Percentiles rank a stretch among this genome's conserved stretches.
These are phyloP conservation scores for Mycena rebaudengoi DNA, from an alignment of 768 basidiomycete species.

Conservation along the genomic window DNA sequence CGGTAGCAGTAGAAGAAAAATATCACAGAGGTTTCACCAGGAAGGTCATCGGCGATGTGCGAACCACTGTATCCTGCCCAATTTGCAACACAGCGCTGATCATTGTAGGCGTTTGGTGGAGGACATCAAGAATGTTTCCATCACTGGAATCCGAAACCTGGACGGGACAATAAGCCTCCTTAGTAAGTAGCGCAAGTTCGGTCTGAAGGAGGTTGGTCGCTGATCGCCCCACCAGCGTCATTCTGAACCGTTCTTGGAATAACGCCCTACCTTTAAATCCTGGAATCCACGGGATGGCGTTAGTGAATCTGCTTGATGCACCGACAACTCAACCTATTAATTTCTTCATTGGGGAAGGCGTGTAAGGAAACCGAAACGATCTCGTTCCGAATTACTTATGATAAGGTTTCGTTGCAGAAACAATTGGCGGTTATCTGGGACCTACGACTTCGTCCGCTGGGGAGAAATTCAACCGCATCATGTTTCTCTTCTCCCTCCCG, in stretches of 20 bases:
- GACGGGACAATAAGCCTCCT: neutral
- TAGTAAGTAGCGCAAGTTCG: constrained; percentile 6
- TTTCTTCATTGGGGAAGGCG: constrained; percentile 22
- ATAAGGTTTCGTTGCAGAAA: constrained; percentile 9
- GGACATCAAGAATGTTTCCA: neutral
- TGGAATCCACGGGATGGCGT: constrained; percentile 28
- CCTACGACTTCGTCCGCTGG: no score
- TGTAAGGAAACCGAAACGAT: constrained; percentile 1
- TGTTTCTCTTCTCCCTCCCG: no score
- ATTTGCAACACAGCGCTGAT: neutral
- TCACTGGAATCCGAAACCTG: neutral
- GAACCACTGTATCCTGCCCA: neutral
- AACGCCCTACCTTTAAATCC: constrained; percentile 20
- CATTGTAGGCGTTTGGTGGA: constrained; percentile 18
- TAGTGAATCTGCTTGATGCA: constrained; percentile 1
- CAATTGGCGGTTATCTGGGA: constrained; percentile 20
- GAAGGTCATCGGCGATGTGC: constrained; percentile 26
- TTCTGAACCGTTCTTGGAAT: constrained; percentile 25
- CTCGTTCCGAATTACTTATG: neutral
- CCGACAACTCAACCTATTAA: constrained; percentile 17
- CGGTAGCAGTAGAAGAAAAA: constrained; percentile 8
- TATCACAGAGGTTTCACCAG: constrained; percentile 22
- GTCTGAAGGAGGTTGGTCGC: no score
- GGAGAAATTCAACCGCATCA: no score
- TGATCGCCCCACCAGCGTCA: neutral